Evolutionary conservation across 2,329 filamentous ascomycete species (phyloP), one percentile per base, ranked within the genome.

Genomic region (Claviceps spartinae): DNA sequence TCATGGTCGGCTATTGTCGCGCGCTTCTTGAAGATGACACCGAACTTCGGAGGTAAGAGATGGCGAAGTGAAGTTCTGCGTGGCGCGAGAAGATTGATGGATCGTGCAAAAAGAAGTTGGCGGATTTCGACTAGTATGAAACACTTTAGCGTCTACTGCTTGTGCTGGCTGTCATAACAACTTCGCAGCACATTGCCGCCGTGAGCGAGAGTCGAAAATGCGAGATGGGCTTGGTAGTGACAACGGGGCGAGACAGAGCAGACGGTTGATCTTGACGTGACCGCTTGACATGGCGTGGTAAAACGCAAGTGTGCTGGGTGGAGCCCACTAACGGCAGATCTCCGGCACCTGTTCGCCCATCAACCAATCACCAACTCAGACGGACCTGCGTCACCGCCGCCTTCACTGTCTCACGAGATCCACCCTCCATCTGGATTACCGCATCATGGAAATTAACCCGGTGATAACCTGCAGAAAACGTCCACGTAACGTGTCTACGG

Each of bases 161-260:
- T 48, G 36, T 53, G 51, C 48, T 57, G 20, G 51, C 52, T 53
- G 56, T 55, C 36, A 49, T 36, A 54, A 54, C 56, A 56, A 56
- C 60, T 64, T 59, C 58, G 58, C 56, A 62, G 58, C 58, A 59
- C 63, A 66, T 67, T 59, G 61, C 62, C 61, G 62, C 57, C 57
- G 58, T 58, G 58, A 60, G 61, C 58, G 59, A 64, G 57, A 60
- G 18, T 52, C 46, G 34, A 44, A 9, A 36, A 51, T 50, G 40
- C 38, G 46, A 53, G 51, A 16, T 49, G 56, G 60, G 61, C 59
- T 63, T 62, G 63, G 61, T 61, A 63, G 65, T 63, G 56, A 57
- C 55, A 54, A 56, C 55, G 54, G 46, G 24, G 16, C 38, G 38
- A 40, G 9, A 18, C 6, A 7, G n/a, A 14, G 2, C 13, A 6